A percentile compares a stretch with the other conserved stretches of the same genome.
These are phyloP conservation scores for Amaranthus hypochondriacus DNA, from an alignment of 148 eudicot genomes.

Conservation along the genomic window DNA sequence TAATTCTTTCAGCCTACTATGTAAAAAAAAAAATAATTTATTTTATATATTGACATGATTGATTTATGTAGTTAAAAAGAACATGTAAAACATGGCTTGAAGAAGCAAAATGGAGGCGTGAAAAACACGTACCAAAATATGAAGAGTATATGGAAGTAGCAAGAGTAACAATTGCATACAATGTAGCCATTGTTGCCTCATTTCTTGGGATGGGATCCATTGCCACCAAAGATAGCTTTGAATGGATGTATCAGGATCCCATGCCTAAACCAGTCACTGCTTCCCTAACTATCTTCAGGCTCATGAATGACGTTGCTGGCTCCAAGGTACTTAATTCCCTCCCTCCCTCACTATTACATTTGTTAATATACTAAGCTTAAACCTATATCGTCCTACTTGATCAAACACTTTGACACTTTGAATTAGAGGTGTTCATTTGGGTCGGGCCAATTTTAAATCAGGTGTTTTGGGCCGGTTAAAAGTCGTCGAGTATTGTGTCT, in stretches of 20 bases:
- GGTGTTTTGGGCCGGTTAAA: too few relatives aligned
- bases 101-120: conserved; percentile 36
- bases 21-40: too few relatives aligned
- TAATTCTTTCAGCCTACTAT: too few relatives aligned
- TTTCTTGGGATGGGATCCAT: conserved; percentile 30
- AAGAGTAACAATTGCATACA: conserved; percentile 3
- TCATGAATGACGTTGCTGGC: conserved; percentile 35
- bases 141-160: conserved; percentile 36
- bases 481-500: too few relatives aligned
- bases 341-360: too few relatives aligned
- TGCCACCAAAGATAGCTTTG: conserved; percentile 24
- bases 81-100: conserved; percentile 25
- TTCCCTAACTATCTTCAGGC: conserved; percentile 21
- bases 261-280: conserved; percentile 27
- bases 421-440: too few relatives aligned
- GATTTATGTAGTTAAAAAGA: conserved; percentile 21
- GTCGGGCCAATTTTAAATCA: too few relatives aligned
- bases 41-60: too few relatives aligned
- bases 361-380: too few relatives aligned
- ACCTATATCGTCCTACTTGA: too few relatives aligned
- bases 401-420: too few relatives aligned
- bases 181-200: conserved; percentile 8
- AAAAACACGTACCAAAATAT: conserved; percentile 22
- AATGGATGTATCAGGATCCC: conserved; percentile 27
- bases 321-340: conserved; percentile 25